phyloP scores from a whole-genome alignment of 768 basidiomycete genomes.

The Kwoniella heveanensis region DNA sequence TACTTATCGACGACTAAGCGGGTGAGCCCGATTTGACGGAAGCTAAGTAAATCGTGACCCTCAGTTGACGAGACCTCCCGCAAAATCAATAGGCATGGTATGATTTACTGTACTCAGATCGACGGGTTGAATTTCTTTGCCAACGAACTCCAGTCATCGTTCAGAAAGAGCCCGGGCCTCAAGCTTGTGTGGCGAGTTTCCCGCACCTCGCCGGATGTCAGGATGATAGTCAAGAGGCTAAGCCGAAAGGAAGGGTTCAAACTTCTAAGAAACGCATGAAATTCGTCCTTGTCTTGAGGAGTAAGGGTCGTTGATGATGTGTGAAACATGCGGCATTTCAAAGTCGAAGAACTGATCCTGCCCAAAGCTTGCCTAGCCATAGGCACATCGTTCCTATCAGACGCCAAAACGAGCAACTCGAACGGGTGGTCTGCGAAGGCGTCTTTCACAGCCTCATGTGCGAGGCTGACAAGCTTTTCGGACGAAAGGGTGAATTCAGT shows the following conservation, averaged over 20 bases:
- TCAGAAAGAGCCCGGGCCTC: not conserved
- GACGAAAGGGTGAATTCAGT: not conserved
- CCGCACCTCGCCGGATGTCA: not conserved
- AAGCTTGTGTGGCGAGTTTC: not conserved
- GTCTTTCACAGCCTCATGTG: not conserved
- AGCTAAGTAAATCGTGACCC: too few relatives aligned
- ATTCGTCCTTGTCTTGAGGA: not conserved
- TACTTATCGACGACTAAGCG: too few relatives aligned
- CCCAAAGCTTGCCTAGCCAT: conserved; percentile 2
- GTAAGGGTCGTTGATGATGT: not conserved
- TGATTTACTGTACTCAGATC: not conserved
- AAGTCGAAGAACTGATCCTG: not conserved
- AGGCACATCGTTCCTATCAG: not conserved
- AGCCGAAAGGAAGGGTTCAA: not conserved
- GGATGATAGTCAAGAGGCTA: not conserved
- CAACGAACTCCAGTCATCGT: not conserved
- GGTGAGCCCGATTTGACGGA: too few relatives aligned
- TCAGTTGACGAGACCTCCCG: too few relatives aligned
- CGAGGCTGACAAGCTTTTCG: not conserved
- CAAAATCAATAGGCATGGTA: not conserved
- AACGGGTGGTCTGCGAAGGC: not conserved
- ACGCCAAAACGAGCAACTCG: conserved; percentile 4
- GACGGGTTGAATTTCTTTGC: not conserved
- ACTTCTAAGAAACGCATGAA: not conserved
- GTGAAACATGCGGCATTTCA: not conserved